Conservation (phyloP, 257 asterid species). For the Agastache rugosa region DNA sequence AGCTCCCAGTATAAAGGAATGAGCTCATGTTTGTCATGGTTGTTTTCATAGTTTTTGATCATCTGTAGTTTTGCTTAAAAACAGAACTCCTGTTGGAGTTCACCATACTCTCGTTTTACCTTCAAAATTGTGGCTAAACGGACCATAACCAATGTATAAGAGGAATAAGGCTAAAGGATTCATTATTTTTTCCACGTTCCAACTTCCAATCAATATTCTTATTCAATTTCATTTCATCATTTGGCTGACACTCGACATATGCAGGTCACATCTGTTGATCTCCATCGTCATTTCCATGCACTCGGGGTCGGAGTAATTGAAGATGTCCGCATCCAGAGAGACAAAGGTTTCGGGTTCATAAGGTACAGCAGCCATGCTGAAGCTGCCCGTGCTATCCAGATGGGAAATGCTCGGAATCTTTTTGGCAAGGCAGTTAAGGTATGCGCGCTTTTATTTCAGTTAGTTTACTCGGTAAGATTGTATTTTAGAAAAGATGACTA, state of each 20-base stretch:
- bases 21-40: not conserved
- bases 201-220: not conserved
- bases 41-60: not conserved
- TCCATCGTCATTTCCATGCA: conserved; percentile 73
- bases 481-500: not conserved
- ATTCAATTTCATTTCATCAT: not conserved
- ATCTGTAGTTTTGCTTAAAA: not conserved
- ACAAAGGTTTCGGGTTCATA: conserved; percentile 88
- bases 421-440: conserved; percentile 75
- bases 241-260: conserved; percentile 11
- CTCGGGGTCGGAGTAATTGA: conserved; percentile 80
- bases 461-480: not conserved
- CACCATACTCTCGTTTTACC: not conserved
- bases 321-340: conserved; percentile 84
- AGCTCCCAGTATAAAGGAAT: too few species aligned
- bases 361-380: conserved; percentile 84
- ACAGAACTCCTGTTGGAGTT: not conserved
- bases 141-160: too few species aligned
- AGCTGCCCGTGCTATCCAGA: conserved; percentile 85
- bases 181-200: not conserved
- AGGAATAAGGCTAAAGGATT: too few species aligned
- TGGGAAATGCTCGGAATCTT: conserved; percentile 72
- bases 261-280: conserved; percentile 81
- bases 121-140: too few species aligned
- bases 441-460: conserved; percentile 1